A percentile compares a stretch with the other conserved stretches of the same genome.
Evolutionary conservation across 1,284 basidiomycete species (phyloP).

Genomic region (Irpex sp.): DNA sequence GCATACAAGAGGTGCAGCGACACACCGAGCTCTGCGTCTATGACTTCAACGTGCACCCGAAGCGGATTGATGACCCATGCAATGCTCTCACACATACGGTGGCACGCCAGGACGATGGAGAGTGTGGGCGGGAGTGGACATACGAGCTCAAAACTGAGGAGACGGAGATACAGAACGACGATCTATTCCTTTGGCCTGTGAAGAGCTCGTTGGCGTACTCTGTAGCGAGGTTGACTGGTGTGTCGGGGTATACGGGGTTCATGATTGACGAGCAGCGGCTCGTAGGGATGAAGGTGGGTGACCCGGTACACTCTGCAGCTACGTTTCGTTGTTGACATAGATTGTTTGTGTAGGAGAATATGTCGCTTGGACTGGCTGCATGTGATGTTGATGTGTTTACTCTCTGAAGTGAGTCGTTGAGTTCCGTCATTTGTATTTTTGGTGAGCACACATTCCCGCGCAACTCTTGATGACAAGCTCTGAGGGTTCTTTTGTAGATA

Average conservation of each 20-base stretch:
- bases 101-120: background rate
- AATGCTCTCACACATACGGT: background rate
- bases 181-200: conserved; percentile 12
- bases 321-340: background rate
- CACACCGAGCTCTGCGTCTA: conserved; percentile 15
- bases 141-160: background rate
- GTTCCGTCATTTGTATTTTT: no score
- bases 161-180: background rate
- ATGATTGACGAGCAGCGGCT: conserved; percentile 29
- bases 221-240: conserved; percentile 2
- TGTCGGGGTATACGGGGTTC: conserved; percentile 20
- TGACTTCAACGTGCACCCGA: conserved; percentile 31
- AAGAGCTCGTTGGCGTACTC: conserved; percentile 12
- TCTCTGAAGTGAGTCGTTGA: background rate
- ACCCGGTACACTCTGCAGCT: background rate
- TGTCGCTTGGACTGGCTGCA: background rate
- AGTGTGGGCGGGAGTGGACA: background rate
- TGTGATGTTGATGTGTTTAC: conserved; percentile 10
- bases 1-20: background rate
- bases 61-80: conserved; percentile 11
- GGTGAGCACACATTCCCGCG: background rate
- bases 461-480: no score
- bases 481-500: no score
- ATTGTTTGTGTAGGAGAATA: conserved; percentile 2
- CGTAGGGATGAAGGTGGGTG: conserved; percentile 27